Conservation (phyloP, 2,329 filamentous ascomycete species). For the Xylaria hypoxylon region DNA sequence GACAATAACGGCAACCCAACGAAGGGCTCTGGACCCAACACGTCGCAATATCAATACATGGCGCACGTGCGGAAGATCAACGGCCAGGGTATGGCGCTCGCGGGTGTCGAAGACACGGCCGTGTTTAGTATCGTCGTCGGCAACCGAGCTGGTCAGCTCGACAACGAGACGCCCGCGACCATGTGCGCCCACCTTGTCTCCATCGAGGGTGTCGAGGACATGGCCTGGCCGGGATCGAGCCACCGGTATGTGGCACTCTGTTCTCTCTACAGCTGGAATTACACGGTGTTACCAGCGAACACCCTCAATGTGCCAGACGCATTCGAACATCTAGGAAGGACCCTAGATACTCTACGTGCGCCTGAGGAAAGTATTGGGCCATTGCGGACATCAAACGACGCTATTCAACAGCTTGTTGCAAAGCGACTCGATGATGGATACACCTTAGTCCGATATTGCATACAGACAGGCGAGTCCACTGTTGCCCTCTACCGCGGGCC, state of each 20-base stretch:
- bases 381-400: background rate
- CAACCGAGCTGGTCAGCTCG: slow-evolving; percentile 51
- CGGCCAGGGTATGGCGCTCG: slow-evolving; percentile 53
- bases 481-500: slow-evolving; percentile 52
- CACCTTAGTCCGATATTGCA: slow-evolving; percentile 51
- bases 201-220: slow-evolving; percentile 52
- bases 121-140: slow-evolving; percentile 54
- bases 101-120: slow-evolving; percentile 51
- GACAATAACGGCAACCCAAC: slow-evolving; percentile 8
- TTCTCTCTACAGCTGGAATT: slow-evolving; percentile 57
- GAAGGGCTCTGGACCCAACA: slow-evolving; percentile 30
- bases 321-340: slow-evolving; percentile 47
- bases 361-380: slow-evolving; percentile 7
- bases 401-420: slow-evolving; percentile 1
- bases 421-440: slow-evolving; percentile 54
- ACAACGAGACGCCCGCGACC: slow-evolving; percentile 43
- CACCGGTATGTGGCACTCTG: slow-evolving; percentile 49
- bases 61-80: slow-evolving; percentile 58
- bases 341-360: slow-evolving; percentile 37
- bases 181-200: slow-evolving; percentile 55
- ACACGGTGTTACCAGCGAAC: slow-evolving; percentile 52
- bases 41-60: slow-evolving; percentile 49
- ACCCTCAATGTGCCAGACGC: slow-evolving; percentile 52
- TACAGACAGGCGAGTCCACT: slow-evolving; percentile 56
- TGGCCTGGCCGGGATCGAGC: slow-evolving; percentile 39